Evolutionary conservation across 768 basidiomycete species (phyloP), one percentile per base, ranked within the genome.

Genomic region (Obba rivulosa): DNA sequence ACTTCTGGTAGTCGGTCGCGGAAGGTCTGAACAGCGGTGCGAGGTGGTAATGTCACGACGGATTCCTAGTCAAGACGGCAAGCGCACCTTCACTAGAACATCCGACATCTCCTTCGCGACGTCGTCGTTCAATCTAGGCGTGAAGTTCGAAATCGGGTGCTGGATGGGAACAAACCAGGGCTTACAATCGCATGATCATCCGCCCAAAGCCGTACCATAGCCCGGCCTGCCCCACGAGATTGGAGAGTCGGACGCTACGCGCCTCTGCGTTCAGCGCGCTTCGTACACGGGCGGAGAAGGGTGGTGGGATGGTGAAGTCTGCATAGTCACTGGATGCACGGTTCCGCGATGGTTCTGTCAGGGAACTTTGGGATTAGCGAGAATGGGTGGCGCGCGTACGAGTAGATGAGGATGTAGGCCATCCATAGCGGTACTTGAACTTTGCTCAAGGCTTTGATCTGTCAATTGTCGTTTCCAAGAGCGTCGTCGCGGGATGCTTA

Each of bases 141-240:
- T 28, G 34, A 35, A 34, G 28, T 16, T 10, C 8, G 42, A 21
- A 31, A 18, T 40, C 43, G 16, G 13, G 3, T 22, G 36, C 20
- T 2, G 16, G 13, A 25, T 18, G 31, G 16, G 16, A 17, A 20
- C 45, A 49, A 36, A 43, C 18, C 10, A 8, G 57, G 58, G 60
- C 77, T 58, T 60, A 91, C 92, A 95, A 80, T 46, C 85, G 83
- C 72, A 85, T 86, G 51, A 95, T 81, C 54, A 82, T 80, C 63
- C 84, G 84, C 13, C 93, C 93, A 64, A 93, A 93, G 3, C 85
- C 86, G 64, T 96, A 97, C 93, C 94, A 97, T 57, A 82, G 68
- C 2, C 91, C 89, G 2, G 89, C 89, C 10, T 85, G 83, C 8
- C 93, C 94, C 8, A 95, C 91, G 8, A 94, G 79, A 38, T 76